Conservation (phyloP, 23 red algal species). For the Gracilaria caudata region DNA sequence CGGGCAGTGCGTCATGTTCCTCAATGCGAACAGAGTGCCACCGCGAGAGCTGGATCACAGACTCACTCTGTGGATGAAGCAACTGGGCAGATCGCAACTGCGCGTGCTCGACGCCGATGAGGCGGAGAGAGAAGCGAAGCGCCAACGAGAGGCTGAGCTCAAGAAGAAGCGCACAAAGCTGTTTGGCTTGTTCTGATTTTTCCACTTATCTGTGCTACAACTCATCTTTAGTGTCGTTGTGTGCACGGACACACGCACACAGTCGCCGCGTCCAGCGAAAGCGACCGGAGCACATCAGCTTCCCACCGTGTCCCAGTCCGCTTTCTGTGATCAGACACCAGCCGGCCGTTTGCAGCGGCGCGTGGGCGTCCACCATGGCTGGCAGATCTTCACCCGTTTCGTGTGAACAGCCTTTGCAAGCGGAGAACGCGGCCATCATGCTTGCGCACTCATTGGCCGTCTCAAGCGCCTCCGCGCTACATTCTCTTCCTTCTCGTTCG, state of each 20-base stretch:
- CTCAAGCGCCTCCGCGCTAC: slow-evolving; percentile 17
- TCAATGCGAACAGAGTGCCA: slow-evolving; percentile 24
- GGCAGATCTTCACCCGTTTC: slow-evolving; percentile 65
- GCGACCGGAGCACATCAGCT: slow-evolving; percentile 14
- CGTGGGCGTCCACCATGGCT: slow-evolving; percentile 21
- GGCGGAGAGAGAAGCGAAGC: slow-evolving; percentile 3
- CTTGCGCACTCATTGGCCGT: slow-evolving; percentile 30
- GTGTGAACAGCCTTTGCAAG: slow-evolving; percentile 48
- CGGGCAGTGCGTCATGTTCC: slow-evolving; percentile 64
- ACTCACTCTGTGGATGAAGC: slow-evolving; percentile 18
- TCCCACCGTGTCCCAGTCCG: slow-evolving; percentile 30
- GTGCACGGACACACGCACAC: slow-evolving; percentile 23
- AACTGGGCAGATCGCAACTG: background rate
- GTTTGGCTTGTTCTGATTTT: slow-evolving; percentile 21
- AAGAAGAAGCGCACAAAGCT: slow-evolving; percentile 13
- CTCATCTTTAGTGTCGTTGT: slow-evolving; percentile 17
- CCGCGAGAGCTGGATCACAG: slow-evolving; percentile 18
- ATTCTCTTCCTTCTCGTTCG: slow-evolving; percentile 8
- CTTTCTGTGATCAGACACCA: slow-evolving; percentile 60
- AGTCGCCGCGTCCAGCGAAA: slow-evolving; percentile 45
- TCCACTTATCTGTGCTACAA: slow-evolving; percentile 16
- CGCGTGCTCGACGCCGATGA: slow-evolving; percentile 5
- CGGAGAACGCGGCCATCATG: slow-evolving; percentile 13
- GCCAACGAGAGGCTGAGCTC: slow-evolving; percentile 3
- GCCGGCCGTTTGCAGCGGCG: slow-evolving; percentile 49